Evolutionary conservation across 129 eudicot species (phyloP), one percentile per base, ranked within the genome.

Genomic region (Solidago caesia): DNA sequence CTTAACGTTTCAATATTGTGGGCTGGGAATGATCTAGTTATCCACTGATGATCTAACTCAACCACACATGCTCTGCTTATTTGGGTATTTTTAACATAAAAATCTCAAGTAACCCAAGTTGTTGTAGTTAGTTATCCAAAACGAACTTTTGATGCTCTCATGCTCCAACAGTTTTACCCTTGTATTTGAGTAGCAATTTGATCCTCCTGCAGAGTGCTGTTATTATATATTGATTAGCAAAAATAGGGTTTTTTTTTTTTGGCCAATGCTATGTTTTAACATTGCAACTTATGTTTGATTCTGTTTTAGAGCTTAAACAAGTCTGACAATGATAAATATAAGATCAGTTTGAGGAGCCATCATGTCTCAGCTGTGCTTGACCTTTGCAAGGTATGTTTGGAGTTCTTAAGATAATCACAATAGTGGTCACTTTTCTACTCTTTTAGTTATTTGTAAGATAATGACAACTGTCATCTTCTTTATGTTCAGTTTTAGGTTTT

Each of bases 301-400:
- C 16, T 65, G 64, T 43, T 79, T 77, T 89, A 93, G 98, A 82
- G 76, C 75, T 82, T 90, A 79, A 92, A 86, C 52, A 88, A 67
- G 78, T 80, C 89, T 73, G 89, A 84, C 71, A 85, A 82, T 71
- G 92, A 83, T 53, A 88, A 88, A 73, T 79, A 74, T 82, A 88
- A 90, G 82, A 77, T 93, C 68, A 27, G 78, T 13, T 55, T 93
- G 83, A 90, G 81, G 80, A 88, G 91, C 71, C 94, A 90, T 81
- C 92, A 90, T 55, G 92, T 93, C 60, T 88, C 89, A 65, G 92
- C 97, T 51, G 70, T 93, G 53, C 82, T 93, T 21, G 98, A 93
- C 79, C 78, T 88, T 25, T 93, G 97, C 73, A 88, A 93, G 88
- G 98, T 93, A 80, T 46, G 47, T 45, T 71, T 57, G 73, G 60